These are phyloP conservation scores for Melaleuca quinquenervia DNA, from an alignment of 345 rosid genomes.

Conservation along the genomic window DNA sequence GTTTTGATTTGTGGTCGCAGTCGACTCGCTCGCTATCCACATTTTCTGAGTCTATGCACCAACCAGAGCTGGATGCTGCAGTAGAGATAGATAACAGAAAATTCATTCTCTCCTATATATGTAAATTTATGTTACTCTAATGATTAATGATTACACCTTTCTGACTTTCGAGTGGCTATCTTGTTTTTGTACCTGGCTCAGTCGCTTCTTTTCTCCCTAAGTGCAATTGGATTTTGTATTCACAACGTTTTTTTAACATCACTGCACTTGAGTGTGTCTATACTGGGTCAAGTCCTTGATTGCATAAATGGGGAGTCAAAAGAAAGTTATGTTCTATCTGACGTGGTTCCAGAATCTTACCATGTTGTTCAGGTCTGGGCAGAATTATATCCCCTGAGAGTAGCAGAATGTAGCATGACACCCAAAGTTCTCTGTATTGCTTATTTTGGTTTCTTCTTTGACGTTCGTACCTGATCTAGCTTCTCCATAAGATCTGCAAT, in stretches of 20 bases:
- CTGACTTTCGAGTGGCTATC: constrained; percentile 31
- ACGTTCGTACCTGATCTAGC: background rate
- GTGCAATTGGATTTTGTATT: constrained; percentile 2
- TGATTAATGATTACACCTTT: background rate
- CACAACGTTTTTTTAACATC: background rate
- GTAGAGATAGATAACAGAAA: background rate
- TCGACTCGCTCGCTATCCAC: background rate
- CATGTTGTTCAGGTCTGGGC: background rate
- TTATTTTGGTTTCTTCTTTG: background rate
- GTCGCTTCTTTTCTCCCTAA: constrained; percentile 61
- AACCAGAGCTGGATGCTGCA: background rate
- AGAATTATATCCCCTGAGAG: background rate
- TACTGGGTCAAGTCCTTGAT: background rate
- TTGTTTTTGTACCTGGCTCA: constrained; percentile 50
- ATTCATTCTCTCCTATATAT: background rate
- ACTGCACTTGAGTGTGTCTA: background rate
- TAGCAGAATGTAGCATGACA: background rate
- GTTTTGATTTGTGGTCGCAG: background rate
- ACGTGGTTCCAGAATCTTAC: background rate
- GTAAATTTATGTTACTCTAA: background rate
- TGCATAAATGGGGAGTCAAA: background rate
- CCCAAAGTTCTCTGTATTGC: background rate
- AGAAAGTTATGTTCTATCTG: background rate
- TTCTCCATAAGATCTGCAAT: background rate
- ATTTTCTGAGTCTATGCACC: background rate